Evolutionary conservation across 2,329 filamentous ascomycete species (phyloP), one percentile per base, ranked within the genome.

Genomic region (Cladophialophora carrionii): DNA sequence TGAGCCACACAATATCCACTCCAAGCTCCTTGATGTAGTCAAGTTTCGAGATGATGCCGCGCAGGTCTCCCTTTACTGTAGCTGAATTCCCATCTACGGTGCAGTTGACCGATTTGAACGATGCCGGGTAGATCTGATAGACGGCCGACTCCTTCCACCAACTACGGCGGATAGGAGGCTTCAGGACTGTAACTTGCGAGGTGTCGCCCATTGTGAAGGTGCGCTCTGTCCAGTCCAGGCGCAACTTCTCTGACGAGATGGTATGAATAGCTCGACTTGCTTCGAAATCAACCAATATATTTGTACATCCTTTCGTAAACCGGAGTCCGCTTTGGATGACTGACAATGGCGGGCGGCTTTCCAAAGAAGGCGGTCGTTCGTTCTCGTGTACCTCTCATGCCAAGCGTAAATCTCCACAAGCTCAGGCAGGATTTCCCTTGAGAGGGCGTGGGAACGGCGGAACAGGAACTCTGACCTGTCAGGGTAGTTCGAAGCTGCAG

Each of bases 11-110:
- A 22, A 86, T 82, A 66, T 88, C 84, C 1, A 86, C 79, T 0
- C 87, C 88, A 0, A 90, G 79, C 2, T 84, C 78, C 56, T 84
- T 79, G 55, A 90, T 79, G 72, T 90, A 88, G 73, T 88, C 86
- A 1, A 90, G 76, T 72, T 88, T 83, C 8, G 84, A 84, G n/a
- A 87, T 85, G 59, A 90, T 84, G 9, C 87, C 88, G 0, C 82
- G 82, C 31, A 90, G 81, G 71, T 90, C 87, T 2, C 88, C 88
- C 77, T 86, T 84, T 34, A 88, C 88, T 65, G 78, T 76, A 57
- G 76, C 69, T 79, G 52, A 84, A 81, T 0, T 76, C 78, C 1
- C 78, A 78, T 61, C 53, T 10, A 62, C 52, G 4, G 57, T 64
- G 37, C 32, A 48, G 65, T 79, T 78, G 17, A 74, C 77, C 65